Conservation (phyloP, 75 land plant species). For the Pinus tabuliformis region DNA sequence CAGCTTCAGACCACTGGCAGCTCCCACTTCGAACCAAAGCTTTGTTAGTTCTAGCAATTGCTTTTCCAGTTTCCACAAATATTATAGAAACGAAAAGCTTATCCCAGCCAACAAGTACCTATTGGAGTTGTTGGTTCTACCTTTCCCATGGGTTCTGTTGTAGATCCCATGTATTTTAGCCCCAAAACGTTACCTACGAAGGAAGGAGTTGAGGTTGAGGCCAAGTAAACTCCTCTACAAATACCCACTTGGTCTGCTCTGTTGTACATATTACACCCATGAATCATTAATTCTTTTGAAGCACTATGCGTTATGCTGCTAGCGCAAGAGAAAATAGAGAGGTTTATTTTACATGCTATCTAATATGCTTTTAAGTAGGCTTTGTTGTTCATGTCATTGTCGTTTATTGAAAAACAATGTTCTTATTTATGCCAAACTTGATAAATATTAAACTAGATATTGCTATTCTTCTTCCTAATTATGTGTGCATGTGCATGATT, state of each 20-base stretch:
- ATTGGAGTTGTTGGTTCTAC: too few relatives aligned
- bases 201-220: constrained; percentile 3
- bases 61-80: too few relatives aligned
- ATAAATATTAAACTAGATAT: not conserved
- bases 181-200: not conserved
- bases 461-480: too few relatives aligned
- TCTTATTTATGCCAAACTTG: not conserved
- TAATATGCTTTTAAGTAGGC: not conserved
- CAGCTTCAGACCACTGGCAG: too few relatives aligned
- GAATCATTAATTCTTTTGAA: not conserved
- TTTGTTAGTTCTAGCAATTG: too few relatives aligned
- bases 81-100: too few relatives aligned
- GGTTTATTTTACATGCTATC: not conserved
- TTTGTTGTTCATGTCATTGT: not conserved
- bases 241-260: not conserved
- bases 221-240: not conserved
- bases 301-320: not conserved
- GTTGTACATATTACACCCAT: not conserved
- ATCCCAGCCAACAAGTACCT: too few relatives aligned
- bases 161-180: not conserved
- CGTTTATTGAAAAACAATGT: not conserved
- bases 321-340: not conserved
- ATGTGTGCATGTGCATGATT: too few relatives aligned
- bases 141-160: not conserved
- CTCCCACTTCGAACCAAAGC: too few relatives aligned